Evolutionary conservation across 176 grass and related monocot species (phyloP), one percentile per base, ranked within the genome.

Genomic region (Cymbopogon citratus): DNA sequence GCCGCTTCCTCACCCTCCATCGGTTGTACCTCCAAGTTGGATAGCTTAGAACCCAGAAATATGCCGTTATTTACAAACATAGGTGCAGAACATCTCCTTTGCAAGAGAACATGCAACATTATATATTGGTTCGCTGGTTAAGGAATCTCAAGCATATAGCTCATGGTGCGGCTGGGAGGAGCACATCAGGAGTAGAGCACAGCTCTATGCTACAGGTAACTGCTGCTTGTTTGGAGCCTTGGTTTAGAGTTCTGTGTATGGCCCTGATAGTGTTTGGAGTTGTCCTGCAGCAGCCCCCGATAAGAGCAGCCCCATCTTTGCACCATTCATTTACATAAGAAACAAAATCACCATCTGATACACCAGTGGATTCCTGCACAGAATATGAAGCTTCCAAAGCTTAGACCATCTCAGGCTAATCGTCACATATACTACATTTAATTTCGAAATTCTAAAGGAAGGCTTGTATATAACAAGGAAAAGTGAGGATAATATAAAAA

Each of bases 211-310:
- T 62, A 7, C 35, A 29, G 56, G 63, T 59, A 73, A 29, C 26
- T 44, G 27, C 9, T 24, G n/a, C 9, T 12, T 12, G 9, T 34
- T 3, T 63, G 83, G 8, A 43, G 38, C 24, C 40, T 78, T 91
- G 75, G 60, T 89, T 87, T 66, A 99, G 92, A 39, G 79, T 82
- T 85, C 76, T 95, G 10, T 60, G 65, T 71, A 99, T 90, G 74
- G 88, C 92, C 78, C 77, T 90, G 71, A 99, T 91, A 36, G 96
- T 99, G 40, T 89, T 93, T 80, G 96, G 96, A 87, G 96, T 95
- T 73, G 96, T 99, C 88, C 96, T 93, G 88, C 96, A 99, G 52
- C 96, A 95, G 51, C 92, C 92, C 3, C 96, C 91, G 1, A 99
- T 90, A 5, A 95, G 85, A 7, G 54, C 31, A 29, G 91, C 96